Evolutionary conservation across 2,329 filamentous ascomycete species (phyloP), one percentile per base, ranked within the genome.

Genomic region (Alternaria panax): DNA sequence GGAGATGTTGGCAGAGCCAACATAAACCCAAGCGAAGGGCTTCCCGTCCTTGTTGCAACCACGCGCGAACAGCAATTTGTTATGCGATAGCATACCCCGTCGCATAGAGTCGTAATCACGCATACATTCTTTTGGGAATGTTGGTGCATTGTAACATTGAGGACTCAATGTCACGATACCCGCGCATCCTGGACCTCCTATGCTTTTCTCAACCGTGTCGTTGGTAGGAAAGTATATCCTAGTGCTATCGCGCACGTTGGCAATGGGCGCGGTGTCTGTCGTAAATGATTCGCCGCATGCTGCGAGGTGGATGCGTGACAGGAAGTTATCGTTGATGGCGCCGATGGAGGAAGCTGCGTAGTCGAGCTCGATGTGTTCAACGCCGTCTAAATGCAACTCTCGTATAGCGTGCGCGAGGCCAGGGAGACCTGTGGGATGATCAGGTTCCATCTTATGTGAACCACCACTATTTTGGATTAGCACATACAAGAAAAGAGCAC

Each of bases 1-100:
- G 0, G 93, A 96, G 27, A 97, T 80, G 78, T 99, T 99, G 7
- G 92, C 92, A 69, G 92, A 96, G 16, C 95, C 95, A 36, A 97
- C 80, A 73, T 98, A 98, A 2, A 86, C 90, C 90, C 92, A 98
- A 5, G 88, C 88, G 40, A 80, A 76, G 24, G 80, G 80, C 63
- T 54, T 62, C 41, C 63, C 60, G 59, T 77, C 68, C 24, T 55
- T 68, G 16, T 63, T 68, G 34, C 58, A 64, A 11, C 75, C 75
- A n/a, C 75, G 73, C n/a, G 70, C 75, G 9, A 74, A 72, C 2
- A 71, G 56, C 8, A 92, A 82, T 80, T 99, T 99, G 79, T 88
- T 96, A 78, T 99, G 95, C 82, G 96, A 92, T 63, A 99, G 81
- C 22, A 97, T 75, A 0, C 92, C 91, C 3, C 79, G 67, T 34